phyloP scores from a whole-genome alignment of 2,329 filamentous ascomycete species.

The Colletotrichum tropicicola region DNA sequence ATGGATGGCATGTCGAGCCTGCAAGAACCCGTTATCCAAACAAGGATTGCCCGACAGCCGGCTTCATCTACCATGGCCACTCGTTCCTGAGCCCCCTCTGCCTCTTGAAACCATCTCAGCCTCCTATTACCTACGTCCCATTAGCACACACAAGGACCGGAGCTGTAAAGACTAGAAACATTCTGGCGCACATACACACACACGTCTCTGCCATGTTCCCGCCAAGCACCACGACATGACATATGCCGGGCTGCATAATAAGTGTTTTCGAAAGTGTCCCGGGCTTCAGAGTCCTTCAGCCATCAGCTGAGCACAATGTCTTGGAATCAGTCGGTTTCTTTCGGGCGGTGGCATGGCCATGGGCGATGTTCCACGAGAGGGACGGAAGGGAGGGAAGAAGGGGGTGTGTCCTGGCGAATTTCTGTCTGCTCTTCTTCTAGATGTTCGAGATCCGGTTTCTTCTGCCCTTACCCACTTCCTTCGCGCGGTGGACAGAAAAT shows the following conservation, averaged over 20 bases:
- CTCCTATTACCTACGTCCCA: background rate
- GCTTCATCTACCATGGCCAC: background rate
- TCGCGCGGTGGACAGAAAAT: background rate
- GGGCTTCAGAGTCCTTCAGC: background rate
- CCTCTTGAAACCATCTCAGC: slow-evolving; percentile 11
- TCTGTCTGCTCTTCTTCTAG: background rate
- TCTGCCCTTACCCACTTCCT: background rate
- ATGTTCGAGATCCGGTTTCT: background rate
- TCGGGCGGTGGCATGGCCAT: background rate
- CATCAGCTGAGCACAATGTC: background rate
- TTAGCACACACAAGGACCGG: background rate
- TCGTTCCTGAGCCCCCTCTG: background rate
- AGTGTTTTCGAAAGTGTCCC: background rate
- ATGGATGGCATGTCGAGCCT: background rate
- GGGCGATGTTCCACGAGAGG: background rate
- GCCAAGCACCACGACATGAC: background rate
- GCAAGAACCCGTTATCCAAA: slow-evolving; percentile 1
- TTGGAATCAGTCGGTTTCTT: slow-evolving; percentile 10
- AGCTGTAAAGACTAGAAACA: slow-evolving; percentile 6
- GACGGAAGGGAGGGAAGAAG: background rate
- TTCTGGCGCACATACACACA: background rate
- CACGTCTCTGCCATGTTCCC: background rate
- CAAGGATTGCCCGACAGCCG: background rate
- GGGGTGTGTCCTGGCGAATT: background rate
- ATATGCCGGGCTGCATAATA: background rate